These are phyloP conservation scores for Wickerhamiella slavikovae DNA, from an alignment of 805 yeast species.

Conservation along the genomic window DNA sequence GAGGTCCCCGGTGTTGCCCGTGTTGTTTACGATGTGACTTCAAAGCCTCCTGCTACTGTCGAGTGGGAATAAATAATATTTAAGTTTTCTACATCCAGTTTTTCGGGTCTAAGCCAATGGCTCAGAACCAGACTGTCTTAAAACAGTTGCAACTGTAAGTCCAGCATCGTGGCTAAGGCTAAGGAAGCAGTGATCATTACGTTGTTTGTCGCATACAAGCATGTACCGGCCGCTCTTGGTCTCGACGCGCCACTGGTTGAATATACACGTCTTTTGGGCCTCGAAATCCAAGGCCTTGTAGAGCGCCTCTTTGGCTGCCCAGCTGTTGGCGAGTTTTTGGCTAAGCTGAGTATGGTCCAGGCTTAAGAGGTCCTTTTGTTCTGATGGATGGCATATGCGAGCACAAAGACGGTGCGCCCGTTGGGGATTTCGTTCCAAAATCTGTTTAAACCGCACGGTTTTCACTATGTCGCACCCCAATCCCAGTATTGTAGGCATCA, in stretches of 20 bases:
- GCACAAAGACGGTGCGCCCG: constrained; percentile 22
- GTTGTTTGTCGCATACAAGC: constrained; percentile 8
- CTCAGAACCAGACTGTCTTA: constrained; percentile 15
- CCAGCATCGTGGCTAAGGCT: constrained; percentile 50
- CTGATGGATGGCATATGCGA: constrained; percentile 32
- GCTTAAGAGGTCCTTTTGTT: constrained; percentile 20
- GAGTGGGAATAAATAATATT: constrained; percentile 69
- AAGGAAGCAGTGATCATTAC: constrained; percentile 28
- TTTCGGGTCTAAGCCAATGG: too few relatives aligned
- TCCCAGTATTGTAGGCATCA: constrained; percentile 19
- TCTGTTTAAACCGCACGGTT: constrained; percentile 24
- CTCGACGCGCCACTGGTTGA: constrained; percentile 26
- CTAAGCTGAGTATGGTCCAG: constrained; percentile 1
- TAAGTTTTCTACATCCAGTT: too few relatives aligned
- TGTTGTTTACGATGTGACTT: constrained; percentile 95
- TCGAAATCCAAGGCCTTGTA: constrained; percentile 33
- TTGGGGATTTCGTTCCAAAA: constrained; percentile 21
- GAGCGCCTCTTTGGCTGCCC: constrained; percentile 64
- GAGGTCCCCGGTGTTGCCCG: constrained; percentile 99
- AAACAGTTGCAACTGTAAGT: constrained; percentile 32
- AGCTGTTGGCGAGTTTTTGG: constrained; percentile 30
- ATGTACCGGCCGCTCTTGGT: constrained; percentile 5
- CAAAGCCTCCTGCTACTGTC: constrained; percentile 99
- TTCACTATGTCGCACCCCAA: constrained; percentile 39
- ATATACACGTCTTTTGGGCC: constrained; percentile 32